Conservation (phyloP, 768 basidiomycete species). For the Austroboletus festivus region DNA sequence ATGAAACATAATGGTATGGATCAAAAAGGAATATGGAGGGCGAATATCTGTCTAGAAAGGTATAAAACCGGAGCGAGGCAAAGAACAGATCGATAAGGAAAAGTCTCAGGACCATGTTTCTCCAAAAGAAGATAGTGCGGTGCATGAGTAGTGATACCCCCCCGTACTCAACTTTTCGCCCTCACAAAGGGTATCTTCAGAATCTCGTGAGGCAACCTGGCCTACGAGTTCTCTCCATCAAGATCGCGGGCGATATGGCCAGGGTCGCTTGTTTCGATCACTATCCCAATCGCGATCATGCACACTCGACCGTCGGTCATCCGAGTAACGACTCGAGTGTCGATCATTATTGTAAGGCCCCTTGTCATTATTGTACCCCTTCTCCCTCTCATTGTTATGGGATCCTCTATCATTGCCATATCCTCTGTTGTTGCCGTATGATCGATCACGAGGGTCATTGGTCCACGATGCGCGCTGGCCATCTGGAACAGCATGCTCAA, state of each 20-base stretch:
- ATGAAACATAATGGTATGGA: conserved; percentile 1
- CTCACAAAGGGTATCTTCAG: background rate
- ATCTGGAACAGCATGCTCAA: conserved; percentile 1
- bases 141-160: too few species aligned
- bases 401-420: too few species aligned
- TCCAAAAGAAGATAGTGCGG: too few species aligned
- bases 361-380: too few species aligned
- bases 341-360: too few species aligned
- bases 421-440: conserved; percentile 15
- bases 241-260: conserved; percentile 8
- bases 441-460: too few species aligned
- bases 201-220: background rate
- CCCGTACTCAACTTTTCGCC: too few species aligned
- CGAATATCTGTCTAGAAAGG: background rate
- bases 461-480: conserved; percentile 22
- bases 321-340: too few species aligned
- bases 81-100: too few species aligned
- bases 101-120: too few species aligned
- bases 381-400: too few species aligned
- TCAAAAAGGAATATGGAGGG: conserved; percentile 1
- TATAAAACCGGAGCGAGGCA: background rate
- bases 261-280: conserved; percentile 5
- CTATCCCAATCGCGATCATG: conserved; percentile 10
- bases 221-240: background rate
- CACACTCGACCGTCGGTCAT: conserved; percentile 16